These are phyloP conservation scores for Exidia glandulosa DNA, from an alignment of 768 basidiomycete genomes.

Conservation along the genomic window DNA sequence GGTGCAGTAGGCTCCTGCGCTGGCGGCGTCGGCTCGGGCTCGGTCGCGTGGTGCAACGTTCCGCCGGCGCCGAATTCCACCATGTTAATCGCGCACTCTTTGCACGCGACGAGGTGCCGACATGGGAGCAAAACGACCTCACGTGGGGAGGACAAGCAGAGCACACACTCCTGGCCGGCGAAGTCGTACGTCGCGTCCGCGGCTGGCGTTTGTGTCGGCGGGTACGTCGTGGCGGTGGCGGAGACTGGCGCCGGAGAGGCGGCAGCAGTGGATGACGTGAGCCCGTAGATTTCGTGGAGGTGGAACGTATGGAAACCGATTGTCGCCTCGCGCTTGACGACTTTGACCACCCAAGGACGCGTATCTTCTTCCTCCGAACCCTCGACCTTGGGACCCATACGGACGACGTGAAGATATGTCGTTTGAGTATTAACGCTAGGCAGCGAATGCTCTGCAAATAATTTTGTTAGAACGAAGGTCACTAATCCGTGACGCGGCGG, in stretches of 20 bases:
- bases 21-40: slow-evolving; percentile 16
- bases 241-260: slow-evolving; percentile 23
- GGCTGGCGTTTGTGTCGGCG: slow-evolving; percentile 24
- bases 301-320: slow-evolving; percentile 93
- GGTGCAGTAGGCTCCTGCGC: slow-evolving; percentile 17
- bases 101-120: slow-evolving; percentile 88
- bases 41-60: slow-evolving; percentile 49
- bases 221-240: slow-evolving; percentile 35
- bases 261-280: slow-evolving; percentile 42
- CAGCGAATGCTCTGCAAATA: slow-evolving; percentile 25
- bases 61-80: slow-evolving; percentile 95
- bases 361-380: slow-evolving; percentile 36
- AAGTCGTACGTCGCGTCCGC: slow-evolving; percentile 35
- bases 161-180: slow-evolving; percentile 59
- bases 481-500: slow-evolving; percentile 10
- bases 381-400: slow-evolving; percentile 40
- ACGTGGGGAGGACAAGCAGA: slow-evolving; percentile 79
- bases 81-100: slow-evolving; percentile 94
- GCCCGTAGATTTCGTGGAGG: slow-evolving; percentile 88
- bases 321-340: slow-evolving; percentile 84
- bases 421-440: slow-evolving; percentile 71
- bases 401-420: slow-evolving; percentile 78
- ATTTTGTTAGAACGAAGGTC: not conserved
- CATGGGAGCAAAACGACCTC: slow-evolving; percentile 92
- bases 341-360: slow-evolving; percentile 83